phyloP scores from a whole-genome alignment of 371 early-diverging fungal genomes.

The Dichotomocladium elegans region DNA sequence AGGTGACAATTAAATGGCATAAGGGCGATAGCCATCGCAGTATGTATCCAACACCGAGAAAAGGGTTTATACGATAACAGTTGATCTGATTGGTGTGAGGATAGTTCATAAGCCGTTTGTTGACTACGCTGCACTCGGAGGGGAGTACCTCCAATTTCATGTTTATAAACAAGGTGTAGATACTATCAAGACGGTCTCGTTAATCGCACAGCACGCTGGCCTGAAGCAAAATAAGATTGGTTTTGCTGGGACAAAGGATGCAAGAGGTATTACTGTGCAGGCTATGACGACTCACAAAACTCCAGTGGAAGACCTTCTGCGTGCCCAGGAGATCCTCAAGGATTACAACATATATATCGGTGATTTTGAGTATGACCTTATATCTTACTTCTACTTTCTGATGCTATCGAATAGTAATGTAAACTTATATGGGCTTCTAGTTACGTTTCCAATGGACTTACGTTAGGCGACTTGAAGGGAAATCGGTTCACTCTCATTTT shows the following conservation, averaged over 20 bases:
- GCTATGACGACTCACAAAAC: conserved; percentile 72
- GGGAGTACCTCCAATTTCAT: conserved; percentile 77
- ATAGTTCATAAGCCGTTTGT: too few relatives aligned
- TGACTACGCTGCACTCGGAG: conserved; percentile 48
- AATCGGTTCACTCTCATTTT: conserved; percentile 88
- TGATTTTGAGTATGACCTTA: conserved; percentile 67
- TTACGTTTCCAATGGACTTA: conserved; percentile 45
- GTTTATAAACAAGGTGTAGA: conserved; percentile 90
- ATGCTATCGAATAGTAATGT: neutral
- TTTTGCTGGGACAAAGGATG: conserved; percentile 99
- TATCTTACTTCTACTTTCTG: too few relatives aligned
- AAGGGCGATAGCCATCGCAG: too few relatives aligned
- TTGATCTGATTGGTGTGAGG: too few relatives aligned
- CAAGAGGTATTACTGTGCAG: conserved; percentile 94
- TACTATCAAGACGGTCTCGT: conserved; percentile 78
- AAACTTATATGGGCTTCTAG: neutral
- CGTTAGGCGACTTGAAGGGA: conserved; percentile 82
- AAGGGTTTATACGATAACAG: too few relatives aligned
- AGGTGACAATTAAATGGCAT: conserved; percentile 29
- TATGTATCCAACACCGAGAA: too few relatives aligned
- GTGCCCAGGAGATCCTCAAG: conserved; percentile 48
- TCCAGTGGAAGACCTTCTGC: conserved; percentile 54
- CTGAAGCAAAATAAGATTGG: conserved; percentile 54
- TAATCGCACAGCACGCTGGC: conserved; percentile 50
- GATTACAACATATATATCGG: conserved; percentile 66